phyloP scores from a whole-genome alignment of 2,329 filamentous ascomycete species.

The Zalaria sp. region DNA sequence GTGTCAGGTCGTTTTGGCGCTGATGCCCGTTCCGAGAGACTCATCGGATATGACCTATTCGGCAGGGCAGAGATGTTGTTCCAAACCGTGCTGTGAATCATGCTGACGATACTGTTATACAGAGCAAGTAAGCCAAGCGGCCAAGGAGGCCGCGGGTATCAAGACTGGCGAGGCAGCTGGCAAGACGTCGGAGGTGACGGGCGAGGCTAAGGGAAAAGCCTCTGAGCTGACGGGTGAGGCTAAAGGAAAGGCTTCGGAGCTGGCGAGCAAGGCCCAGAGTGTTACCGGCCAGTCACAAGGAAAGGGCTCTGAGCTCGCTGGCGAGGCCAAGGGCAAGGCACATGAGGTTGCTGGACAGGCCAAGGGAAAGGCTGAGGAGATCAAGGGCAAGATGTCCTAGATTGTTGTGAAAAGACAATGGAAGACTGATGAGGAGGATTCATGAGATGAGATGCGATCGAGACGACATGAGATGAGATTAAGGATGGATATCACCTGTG shows the following conservation, averaged over 20 bases:
- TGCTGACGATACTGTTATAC: conserved; percentile 3
- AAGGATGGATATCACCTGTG: no score
- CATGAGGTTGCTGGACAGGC: conserved; percentile 22
- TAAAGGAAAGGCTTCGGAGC: conserved; percentile 25
- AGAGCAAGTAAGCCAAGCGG: conserved; percentile 37
- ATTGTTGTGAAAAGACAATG: neutral
- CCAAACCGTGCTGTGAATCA: no score
- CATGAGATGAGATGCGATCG: no score
- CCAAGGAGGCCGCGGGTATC: conserved; percentile 22
- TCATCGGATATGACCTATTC: no score
- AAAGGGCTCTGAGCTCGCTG: conserved; percentile 22
- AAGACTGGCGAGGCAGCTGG: no score
- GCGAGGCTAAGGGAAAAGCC: conserved; percentile 24
- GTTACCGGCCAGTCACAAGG: conserved; percentile 20
- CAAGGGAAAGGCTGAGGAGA: conserved; percentile 22
- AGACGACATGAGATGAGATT: no score
- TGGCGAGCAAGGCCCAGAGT: conserved; percentile 29
- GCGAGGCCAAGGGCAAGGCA: conserved; percentile 33
- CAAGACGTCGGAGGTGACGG: conserved; percentile 3
- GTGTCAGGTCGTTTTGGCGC: no score
- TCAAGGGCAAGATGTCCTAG: conserved; percentile 11
- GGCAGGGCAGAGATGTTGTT: no score
- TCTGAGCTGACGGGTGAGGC: conserved; percentile 25
- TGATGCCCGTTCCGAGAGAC: no score
- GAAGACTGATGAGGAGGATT: no score